These are phyloP conservation scores for Pythium dissimile DNA, from an alignment of 352 stramenopile genomes.

Conservation along the genomic window DNA sequence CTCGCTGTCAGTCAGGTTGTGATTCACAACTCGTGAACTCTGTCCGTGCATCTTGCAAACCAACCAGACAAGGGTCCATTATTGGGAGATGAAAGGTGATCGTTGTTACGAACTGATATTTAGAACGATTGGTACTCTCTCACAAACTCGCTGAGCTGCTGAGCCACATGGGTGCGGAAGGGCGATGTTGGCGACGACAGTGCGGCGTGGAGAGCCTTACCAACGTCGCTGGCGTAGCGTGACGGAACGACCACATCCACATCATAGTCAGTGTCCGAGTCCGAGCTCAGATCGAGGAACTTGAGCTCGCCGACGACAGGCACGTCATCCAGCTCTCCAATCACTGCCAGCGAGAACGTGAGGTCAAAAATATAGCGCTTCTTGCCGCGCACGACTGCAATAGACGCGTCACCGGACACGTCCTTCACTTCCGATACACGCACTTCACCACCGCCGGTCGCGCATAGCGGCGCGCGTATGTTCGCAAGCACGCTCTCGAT, in stretches of 20 bases:
- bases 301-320: constrained; percentile 49
- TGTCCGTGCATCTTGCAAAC: constrained; percentile 15
- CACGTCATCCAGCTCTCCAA: constrained; percentile 7
- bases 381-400: constrained; percentile 89
- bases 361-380: constrained; percentile 93
- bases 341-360: constrained; percentile 42
- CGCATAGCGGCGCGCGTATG: constrained; percentile 35
- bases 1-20: not conserved
- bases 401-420: constrained; percentile 91
- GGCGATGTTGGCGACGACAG: constrained; percentile 47
- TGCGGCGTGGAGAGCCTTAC: constrained; percentile 66
- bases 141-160: constrained; percentile 59
- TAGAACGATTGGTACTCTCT: constrained; percentile 76
- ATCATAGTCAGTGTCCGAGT: constrained; percentile 67
- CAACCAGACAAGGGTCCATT: constrained; percentile 1
- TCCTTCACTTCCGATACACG: constrained; percentile 68
- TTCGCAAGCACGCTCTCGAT: constrained; percentile 57
- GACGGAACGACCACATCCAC: constrained; percentile 62
- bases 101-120: constrained; percentile 6
- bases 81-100: too few relatives aligned
- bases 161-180: constrained; percentile 55
- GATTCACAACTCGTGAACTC: not conserved
- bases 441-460: constrained; percentile 36
- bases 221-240: constrained; percentile 62
- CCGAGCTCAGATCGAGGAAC: constrained; percentile 83